A percentile compares a stretch with the other conserved stretches of the same genome.
Evolutionary conservation across 1,284 basidiomycete species (phyloP).

Genomic region (Trichosporon ovoides): DNA sequence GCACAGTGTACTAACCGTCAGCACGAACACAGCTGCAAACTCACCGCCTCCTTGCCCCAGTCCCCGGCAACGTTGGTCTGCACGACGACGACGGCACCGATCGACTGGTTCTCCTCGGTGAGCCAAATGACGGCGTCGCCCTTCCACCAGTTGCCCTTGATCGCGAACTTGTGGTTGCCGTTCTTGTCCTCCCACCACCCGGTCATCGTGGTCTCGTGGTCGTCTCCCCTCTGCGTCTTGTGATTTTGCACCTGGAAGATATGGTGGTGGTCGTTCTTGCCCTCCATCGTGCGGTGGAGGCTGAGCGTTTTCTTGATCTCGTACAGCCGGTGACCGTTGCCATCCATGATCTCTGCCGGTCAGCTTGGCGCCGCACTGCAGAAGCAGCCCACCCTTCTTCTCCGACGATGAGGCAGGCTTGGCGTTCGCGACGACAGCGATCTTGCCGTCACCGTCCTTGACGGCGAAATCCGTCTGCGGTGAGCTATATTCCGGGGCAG

Average conservation of each 20-base stretch:
- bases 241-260: not conserved
- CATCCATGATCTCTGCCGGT: not conserved
- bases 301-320: not conserved
- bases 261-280: not conserved
- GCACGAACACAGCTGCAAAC: not conserved
- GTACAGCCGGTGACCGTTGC: not conserved
- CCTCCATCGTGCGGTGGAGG: conserved; percentile 2
- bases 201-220: not conserved
- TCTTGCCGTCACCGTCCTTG: not conserved
- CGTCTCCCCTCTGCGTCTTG: not conserved
- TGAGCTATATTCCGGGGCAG: not conserved
- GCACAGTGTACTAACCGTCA: not conserved
- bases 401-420: not conserved
- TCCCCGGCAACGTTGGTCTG: not conserved
- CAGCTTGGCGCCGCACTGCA: no score
- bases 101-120: not conserved
- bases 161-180: not conserved
- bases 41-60: not conserved
- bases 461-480: not conserved
- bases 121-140: conserved; percentile 1
- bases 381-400: not conserved
- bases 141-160: conserved; percentile 6
- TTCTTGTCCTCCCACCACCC: not conserved
- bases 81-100: not conserved
- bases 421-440: not conserved